Evolutionary conservation across 2,329 filamentous ascomycete genomes (phyloP), one percentile per base, ranked within the genome.

Genomic region (Chaetomium strumarium): DNA sequence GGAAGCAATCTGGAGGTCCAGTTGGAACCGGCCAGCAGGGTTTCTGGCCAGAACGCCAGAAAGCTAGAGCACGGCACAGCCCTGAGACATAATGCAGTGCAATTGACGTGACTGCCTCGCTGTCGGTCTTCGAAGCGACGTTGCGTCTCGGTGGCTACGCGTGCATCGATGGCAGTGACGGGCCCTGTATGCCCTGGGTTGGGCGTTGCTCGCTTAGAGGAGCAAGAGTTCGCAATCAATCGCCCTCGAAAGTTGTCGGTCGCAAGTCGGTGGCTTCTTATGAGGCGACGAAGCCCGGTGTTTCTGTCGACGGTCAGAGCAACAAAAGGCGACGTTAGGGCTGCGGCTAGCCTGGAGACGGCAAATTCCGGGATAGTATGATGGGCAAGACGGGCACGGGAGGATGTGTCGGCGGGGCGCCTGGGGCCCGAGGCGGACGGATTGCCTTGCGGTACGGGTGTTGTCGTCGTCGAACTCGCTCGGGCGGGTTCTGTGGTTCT

Each of bases 11-110:
- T 46, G 45, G 53, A 54, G 47, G 48, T 49, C 46, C 51, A n/a
- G 17, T 39, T 53, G 56, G 58, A 55, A 56, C 58, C 56, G 48
- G 47, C 54, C 51, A 55, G 52, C 42, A 41, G 46, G 50, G 44
- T 67, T 72, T 24, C 72, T 70, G 72, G 74, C 73, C 68, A 67
- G 64, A 64, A 60, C 66, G 73, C 73, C 73, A 73, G 69, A 54
- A 24, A 69, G 72, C 73, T 75, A 76, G 63, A 74, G 67, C 62
- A 64, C 64, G 64, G 66, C 67, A 66, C 67, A 63, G 66, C 63
- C 64, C 64, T 67, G 62, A 75, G 71, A 73, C 74, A 76, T 76
- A 72, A 72, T 74, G 62, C 46, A 53, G 52, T 58, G 55, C 55
- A 51, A 57, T 54, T 55, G 60, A 56, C 52, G 51, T 55, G 53